Conservation (phyloP, 2,329 filamentous ascomycete species). For the Colletotrichum sp. region DNA sequence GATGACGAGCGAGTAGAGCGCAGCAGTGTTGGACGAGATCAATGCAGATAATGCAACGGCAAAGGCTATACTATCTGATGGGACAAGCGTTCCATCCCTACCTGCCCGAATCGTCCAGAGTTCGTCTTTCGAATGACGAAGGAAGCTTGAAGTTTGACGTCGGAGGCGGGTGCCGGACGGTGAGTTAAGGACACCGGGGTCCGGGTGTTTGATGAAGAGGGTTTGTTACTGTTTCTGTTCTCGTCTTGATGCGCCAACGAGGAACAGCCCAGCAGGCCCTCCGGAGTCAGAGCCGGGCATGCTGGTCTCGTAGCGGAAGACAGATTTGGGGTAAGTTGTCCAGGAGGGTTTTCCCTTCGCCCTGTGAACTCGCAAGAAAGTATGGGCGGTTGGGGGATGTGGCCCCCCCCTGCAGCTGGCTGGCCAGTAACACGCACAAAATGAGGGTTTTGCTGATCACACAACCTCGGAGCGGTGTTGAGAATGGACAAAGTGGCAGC, state of each 20-base stretch:
- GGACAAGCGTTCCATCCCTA: neutral
- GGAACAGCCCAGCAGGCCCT: neutral
- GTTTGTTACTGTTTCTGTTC: neutral
- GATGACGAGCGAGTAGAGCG: neutral
- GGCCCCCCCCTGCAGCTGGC: neutral
- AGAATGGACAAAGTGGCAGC: neutral
- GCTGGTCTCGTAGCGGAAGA: neutral
- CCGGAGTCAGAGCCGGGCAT: neutral
- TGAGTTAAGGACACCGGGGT: neutral
- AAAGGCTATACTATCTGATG: neutral
- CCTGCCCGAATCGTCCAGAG: neutral
- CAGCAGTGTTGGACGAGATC: neutral
- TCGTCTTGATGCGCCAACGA: neutral
- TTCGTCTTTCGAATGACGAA: conserved; percentile 14
- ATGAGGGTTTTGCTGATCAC: neutral
- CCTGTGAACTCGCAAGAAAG: neutral
- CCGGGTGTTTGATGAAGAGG: neutral
- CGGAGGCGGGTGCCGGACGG: neutral
- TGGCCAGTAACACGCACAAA: neutral
- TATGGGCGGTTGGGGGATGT: neutral
- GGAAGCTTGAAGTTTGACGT: conserved; percentile 13
- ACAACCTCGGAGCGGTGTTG: neutral
- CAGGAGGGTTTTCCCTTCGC: neutral
- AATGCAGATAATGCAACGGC: conserved; percentile 14
- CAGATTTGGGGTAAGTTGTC: neutral